A percentile compares a stretch with the other conserved stretches of the same genome.
These are phyloP conservation scores for Eruca vesicaria DNA, from an alignment of 441 rosid species.

Conservation along the genomic window DNA sequence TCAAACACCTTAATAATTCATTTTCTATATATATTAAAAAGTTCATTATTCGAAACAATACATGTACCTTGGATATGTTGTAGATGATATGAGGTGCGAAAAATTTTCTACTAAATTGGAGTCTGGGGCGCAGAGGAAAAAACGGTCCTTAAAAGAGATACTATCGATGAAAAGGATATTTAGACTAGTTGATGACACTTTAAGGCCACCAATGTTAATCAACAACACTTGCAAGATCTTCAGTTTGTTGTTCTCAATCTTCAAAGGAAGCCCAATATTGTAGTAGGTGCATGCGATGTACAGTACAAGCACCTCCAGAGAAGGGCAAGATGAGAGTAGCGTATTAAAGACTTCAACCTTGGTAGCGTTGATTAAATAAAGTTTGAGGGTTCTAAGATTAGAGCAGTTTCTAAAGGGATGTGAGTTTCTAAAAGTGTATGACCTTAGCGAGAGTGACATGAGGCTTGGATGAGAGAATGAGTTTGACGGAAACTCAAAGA, in stretches of 20 bases:
- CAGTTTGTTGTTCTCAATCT: background rate
- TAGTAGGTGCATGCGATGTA: background rate
- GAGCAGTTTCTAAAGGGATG: background rate
- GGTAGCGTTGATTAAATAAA: background rate
- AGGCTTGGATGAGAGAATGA: background rate
- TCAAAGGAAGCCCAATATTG: background rate
- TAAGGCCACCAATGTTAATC: background rate
- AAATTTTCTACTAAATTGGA: background rate
- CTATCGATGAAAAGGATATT: background rate
- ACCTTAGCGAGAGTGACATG: background rate
- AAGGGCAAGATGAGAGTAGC: background rate
- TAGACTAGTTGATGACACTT: background rate
- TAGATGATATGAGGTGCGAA: background rate
- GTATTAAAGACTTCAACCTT: background rate
- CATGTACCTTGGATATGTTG: background rate
- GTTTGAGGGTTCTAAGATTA: background rate
- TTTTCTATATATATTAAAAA: background rate
- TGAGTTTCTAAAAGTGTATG: background rate
- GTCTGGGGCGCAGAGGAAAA: background rate
- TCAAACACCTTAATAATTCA: background rate
- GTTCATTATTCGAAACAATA: background rate
- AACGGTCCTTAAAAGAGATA: background rate
- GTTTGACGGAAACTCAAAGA: background rate
- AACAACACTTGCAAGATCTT: background rate
- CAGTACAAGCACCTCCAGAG: background rate